These are phyloP conservation scores for Colletotrichum shisoi DNA, from an alignment of 2,329 filamentous ascomycete species.

Conservation along the genomic window DNA sequence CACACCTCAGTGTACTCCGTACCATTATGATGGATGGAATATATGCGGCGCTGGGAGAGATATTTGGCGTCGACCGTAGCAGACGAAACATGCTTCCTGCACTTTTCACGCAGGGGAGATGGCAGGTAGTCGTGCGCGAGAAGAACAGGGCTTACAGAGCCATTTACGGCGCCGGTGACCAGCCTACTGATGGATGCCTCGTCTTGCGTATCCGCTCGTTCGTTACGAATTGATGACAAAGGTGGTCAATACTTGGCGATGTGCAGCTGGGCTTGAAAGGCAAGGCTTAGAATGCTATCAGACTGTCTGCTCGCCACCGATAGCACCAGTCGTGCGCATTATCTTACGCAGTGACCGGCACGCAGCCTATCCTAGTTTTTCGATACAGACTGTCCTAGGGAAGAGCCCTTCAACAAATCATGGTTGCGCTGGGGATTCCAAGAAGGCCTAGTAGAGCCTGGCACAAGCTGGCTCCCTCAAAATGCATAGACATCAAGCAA, in stretches of 20 bases:
- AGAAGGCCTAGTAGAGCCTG: neutral
- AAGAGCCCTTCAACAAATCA: neutral
- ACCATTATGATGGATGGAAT: neutral
- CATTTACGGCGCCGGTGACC: neutral
- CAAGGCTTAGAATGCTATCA: neutral
- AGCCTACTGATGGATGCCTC: neutral
- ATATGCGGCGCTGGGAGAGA: neutral
- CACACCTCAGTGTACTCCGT: neutral
- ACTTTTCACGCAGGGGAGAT: neutral
- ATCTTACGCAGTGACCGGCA: neutral
- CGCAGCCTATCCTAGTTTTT: neutral
- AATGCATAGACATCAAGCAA: neutral
- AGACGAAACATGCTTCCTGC: constrained; percentile 6
- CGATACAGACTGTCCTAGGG: neutral
- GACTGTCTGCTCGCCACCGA: neutral
- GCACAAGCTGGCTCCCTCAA: neutral
- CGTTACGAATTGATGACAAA: neutral
- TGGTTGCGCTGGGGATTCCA: neutral
- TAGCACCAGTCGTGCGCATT: neutral
- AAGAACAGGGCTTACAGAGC: neutral
- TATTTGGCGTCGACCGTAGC: neutral
- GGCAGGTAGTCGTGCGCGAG: neutral
- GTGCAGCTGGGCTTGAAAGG: neutral
- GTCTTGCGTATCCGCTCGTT: neutral
- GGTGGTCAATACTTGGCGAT: neutral